Evolutionary conservation across 1,284 basidiomycete genomes (phyloP).

Genomic region (Ceratobasidium sp.): DNA sequence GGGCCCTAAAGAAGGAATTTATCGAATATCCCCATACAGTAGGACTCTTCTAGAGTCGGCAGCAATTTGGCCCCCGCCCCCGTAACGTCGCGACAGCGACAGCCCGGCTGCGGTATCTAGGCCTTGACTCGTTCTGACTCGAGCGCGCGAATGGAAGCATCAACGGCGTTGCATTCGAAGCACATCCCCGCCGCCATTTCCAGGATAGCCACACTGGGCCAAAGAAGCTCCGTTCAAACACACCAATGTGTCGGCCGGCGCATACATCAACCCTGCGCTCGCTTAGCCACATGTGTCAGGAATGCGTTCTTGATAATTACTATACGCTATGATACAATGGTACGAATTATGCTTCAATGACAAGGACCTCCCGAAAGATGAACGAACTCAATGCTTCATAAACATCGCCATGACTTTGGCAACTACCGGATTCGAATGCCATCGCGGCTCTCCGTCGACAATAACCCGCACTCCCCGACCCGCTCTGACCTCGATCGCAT

Average conservation of each 20-base stretch:
- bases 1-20: too few relatives aligned
- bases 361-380: not conserved
- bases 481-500: conserved; percentile 34
- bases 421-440: conserved; percentile 37
- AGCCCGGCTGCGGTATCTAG: not conserved
- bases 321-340: conserved; percentile 17
- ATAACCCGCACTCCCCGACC: conserved; percentile 32
- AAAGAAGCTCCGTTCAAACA: not conserved
- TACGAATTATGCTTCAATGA: not conserved
- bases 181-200: not conserved
- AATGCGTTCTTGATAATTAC: not conserved
- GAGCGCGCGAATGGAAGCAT: conserved; percentile 1
- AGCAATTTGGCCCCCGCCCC: not conserved
- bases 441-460: conserved; percentile 26
- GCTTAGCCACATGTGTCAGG: conserved; percentile 17
- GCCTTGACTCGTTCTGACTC: conserved; percentile 15
- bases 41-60: too few relatives aligned
- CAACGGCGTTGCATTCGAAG: not conserved
- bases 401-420: conserved; percentile 41
- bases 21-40: too few relatives aligned
- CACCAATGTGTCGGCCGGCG: conserved; percentile 7
- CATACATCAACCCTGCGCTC: conserved; percentile 28
- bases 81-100: not conserved
- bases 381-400: conserved; percentile 42
- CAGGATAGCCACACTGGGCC: conserved; percentile 8